These are phyloP conservation scores for Lodderomyces beijingensis DNA, from an alignment of 1,139 yeast genomes.

Conservation along the genomic window DNA sequence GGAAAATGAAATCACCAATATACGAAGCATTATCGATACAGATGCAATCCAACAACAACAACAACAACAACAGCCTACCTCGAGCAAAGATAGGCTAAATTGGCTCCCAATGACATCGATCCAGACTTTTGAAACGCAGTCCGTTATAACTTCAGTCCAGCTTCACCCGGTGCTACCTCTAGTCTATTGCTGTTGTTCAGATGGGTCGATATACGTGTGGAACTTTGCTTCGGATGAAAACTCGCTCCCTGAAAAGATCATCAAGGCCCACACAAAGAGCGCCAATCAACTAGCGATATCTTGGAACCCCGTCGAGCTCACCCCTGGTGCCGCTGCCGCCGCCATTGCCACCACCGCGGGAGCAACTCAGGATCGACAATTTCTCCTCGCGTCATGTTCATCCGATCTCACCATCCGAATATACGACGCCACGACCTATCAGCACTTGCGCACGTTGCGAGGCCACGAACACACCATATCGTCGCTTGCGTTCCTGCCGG, in stretches of 20 bases:
- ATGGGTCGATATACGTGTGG: constrained; percentile 76
- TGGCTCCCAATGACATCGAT: constrained; percentile 71
- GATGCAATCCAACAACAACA: constrained; percentile 19
- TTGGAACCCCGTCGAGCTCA: constrained; percentile 1
- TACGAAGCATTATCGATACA: constrained; percentile 37
- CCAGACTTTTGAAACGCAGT: constrained; percentile 47
- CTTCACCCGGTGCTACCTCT: constrained; percentile 73
- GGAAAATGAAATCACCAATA: constrained; percentile 38
- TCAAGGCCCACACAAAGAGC: constrained; percentile 74
- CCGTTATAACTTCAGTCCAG: constrained; percentile 58
- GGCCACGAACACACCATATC: constrained; percentile 95
- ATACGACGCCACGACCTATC: constrained; percentile 58
- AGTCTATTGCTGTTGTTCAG: constrained; percentile 64
- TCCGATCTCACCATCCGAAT: constrained; percentile 70
- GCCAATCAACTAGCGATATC: constrained; percentile 62
- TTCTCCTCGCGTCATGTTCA: constrained; percentile 56
- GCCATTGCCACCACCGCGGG: too few species aligned
- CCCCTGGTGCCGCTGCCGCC: constrained; percentile 4
- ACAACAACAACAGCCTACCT: constrained; percentile 6
- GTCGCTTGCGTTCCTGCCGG: constrained; percentile 47
- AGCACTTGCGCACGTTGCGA: constrained; percentile 58
- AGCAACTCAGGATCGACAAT: constrained; percentile 7
- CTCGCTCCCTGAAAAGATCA: constrained; percentile 60
- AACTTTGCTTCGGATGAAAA: constrained; percentile 53
- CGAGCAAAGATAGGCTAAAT: constrained; percentile 36